Evolutionary conservation across 768 basidiomycete species (phyloP).

Genomic region (Kwoniella dendrophila): DNA sequence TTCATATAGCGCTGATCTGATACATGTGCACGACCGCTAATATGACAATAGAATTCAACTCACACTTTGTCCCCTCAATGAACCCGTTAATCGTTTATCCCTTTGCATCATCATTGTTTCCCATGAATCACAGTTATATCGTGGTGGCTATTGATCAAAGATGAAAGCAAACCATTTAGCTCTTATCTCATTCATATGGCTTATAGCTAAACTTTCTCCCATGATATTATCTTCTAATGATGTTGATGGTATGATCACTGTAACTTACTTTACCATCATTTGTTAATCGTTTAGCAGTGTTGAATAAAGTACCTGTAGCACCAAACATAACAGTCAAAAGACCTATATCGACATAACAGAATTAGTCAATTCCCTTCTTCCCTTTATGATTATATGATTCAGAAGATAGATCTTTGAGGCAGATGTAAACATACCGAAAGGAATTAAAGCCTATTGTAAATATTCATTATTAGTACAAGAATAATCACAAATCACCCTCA

Average conservation of each 20-base stretch:
- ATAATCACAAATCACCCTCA: no score
- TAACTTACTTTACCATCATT: constrained; percentile 85
- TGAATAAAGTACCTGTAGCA: constrained; percentile 83
- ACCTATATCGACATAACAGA: constrained; percentile 59
- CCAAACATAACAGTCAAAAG: constrained; percentile 86
- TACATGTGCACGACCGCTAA: no score
- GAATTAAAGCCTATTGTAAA: constrained; percentile 92
- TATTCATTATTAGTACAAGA: no score
- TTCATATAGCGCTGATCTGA: no score
- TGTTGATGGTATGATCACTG: no score
- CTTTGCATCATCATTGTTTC: constrained; percentile 96
- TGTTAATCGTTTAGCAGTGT: constrained; percentile 73
- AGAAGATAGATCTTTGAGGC: no score
- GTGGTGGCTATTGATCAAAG: constrained; percentile 64
- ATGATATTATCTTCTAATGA: no score
- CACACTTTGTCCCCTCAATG: constrained; percentile 80
- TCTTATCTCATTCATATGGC: no score
- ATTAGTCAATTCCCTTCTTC: neutral
- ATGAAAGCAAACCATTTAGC: neutral
- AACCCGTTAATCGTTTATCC: constrained; percentile 84
- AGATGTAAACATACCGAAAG: constrained; percentile 67
- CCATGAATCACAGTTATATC: constrained; percentile 85
- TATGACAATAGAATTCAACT: constrained; percentile 49
- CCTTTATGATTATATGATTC: neutral
- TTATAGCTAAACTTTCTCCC: no score